Evolutionary conservation across 225 moss, liverwort and hornwort genomes (phyloP).

Genomic region (Bryum argenteum): DNA sequence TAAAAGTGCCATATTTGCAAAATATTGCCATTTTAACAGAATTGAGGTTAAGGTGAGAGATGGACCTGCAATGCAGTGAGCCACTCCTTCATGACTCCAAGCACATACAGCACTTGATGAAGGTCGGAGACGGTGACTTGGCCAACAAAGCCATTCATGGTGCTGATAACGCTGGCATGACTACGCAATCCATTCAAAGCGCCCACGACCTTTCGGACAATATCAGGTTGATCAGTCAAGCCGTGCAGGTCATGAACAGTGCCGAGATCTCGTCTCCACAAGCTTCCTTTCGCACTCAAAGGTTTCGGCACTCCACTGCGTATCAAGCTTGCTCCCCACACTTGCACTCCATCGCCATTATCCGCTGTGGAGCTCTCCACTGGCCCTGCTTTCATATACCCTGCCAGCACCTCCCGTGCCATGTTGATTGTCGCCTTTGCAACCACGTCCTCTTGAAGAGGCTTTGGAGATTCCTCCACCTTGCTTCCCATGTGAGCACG

Average conservation of each 20-base stretch:
- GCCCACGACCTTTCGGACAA: constrained; percentile 64
- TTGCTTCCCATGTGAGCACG: constrained; percentile 48
- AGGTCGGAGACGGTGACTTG: constrained; percentile 72
- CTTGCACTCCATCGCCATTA: constrained; percentile 50
- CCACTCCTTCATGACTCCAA: constrained; percentile 82
- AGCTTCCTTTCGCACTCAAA: constrained; percentile 42
- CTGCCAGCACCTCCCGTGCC: constrained; percentile 55
- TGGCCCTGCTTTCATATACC: constrained; percentile 44
- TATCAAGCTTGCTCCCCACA: constrained; percentile 58
- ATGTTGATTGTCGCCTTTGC: constrained; percentile 40
- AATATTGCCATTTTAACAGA: too few species aligned
- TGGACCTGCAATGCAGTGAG: constrained; percentile 66
- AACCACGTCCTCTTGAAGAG: constrained; percentile 31
- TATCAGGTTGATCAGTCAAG: constrained; percentile 51
- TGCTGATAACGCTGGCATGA: constrained; percentile 58
- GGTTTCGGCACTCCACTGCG: constrained; percentile 47
- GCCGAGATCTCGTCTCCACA: constrained; percentile 59
- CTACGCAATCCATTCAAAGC: constrained; percentile 65
- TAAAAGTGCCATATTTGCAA: too few species aligned
- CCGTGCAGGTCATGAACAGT: constrained; percentile 49
- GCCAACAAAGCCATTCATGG: constrained; percentile 69
- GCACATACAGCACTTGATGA: constrained; percentile 71
- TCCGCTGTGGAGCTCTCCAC: too few species aligned
- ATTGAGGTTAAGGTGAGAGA: constrained; percentile 5
- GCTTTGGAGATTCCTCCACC: constrained; percentile 16